Percentiles rank a stretch among this genome's conserved stretches.
Evolutionary conservation across 2,329 filamentous ascomycete genomes (phyloP).

Genomic region (Trichoderma semiorbis): DNA sequence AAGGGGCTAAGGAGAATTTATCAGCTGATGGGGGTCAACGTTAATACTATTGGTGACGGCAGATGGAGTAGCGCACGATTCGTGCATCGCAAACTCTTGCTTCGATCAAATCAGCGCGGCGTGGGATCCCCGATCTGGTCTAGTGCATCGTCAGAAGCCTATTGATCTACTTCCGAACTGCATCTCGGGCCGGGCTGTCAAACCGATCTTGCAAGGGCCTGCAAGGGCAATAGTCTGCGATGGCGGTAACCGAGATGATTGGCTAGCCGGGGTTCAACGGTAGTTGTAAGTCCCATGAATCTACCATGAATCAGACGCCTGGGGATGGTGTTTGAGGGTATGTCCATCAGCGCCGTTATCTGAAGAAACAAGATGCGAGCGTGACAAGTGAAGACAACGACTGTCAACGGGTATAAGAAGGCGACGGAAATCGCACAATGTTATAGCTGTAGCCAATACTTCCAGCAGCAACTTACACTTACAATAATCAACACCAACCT

Average conservation of each 20-base stretch:
- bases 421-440: neutral
- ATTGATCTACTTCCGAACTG: neutral
- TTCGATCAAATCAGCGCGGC: neutral
- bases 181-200: constrained; percentile 8
- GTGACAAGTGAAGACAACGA: neutral
- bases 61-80: neutral
- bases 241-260: constrained; percentile 1
- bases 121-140: neutral
- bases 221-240: constrained; percentile 3
- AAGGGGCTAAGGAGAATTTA: neutral
- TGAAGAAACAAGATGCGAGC: neutral
- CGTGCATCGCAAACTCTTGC: constrained; percentile 11
- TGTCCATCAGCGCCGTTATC: neutral
- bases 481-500: neutral
- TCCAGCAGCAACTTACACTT: neutral
- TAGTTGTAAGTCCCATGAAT: neutral
- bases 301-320: neutral
- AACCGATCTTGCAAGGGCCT: neutral
- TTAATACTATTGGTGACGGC: neutral
- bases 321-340: neutral
- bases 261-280: neutral
- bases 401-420: neutral
- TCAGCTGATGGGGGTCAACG: neutral
- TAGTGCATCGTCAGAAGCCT: neutral
- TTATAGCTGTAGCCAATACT: neutral